These are phyloP conservation scores for Talaromyces sp. DNA, from an alignment of 2,329 filamentous ascomycete species.

Conservation along the genomic window DNA sequence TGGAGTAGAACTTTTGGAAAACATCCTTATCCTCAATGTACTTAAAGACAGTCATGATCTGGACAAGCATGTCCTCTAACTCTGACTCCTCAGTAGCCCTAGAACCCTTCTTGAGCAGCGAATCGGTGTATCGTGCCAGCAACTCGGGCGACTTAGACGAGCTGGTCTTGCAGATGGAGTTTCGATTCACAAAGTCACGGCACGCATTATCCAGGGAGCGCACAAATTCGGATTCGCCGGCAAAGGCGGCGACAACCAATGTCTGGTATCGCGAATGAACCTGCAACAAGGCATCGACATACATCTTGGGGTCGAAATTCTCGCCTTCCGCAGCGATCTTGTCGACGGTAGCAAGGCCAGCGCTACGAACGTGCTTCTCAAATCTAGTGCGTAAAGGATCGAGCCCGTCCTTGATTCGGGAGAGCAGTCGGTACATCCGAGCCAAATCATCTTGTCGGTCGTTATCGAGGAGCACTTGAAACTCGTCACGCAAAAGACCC, in stretches of 20 bases:
- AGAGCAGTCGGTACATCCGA: constrained; percentile 89
- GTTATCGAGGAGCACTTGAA: constrained; percentile 87
- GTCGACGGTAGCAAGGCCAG: constrained; percentile 78
- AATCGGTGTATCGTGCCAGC: constrained; percentile 90
- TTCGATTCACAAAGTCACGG: constrained; percentile 95
- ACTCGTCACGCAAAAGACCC: constrained; percentile 81
- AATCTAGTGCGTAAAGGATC: constrained; percentile 83
- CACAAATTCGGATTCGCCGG: constrained; percentile 93
- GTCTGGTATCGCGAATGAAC: constrained; percentile 91
- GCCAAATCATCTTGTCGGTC: constrained; percentile 93
- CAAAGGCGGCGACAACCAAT: constrained; percentile 87
- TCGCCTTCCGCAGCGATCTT: constrained; percentile 87
- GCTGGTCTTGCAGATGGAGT: constrained; percentile 88
- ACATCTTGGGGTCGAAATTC: constrained; percentile 89
- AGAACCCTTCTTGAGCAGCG: constrained; percentile 80
- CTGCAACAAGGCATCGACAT: constrained; percentile 89
- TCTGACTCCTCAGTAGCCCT: constrained; percentile 92
- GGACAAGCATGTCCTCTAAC: constrained; percentile 76
- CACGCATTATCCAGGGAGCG: constrained; percentile 94
- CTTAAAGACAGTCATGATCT: constrained; percentile 99
- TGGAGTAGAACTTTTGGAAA: constrained; percentile 98
- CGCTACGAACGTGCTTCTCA: constrained; percentile 86
- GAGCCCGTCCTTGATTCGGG: constrained; percentile 81
- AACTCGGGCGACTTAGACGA: constrained; percentile 93
- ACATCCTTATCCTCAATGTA: constrained; percentile 99